Evolutionary conservation across 1,284 basidiomycete genomes (phyloP).

Genomic region (Ganoderma leucocontextum): DNA sequence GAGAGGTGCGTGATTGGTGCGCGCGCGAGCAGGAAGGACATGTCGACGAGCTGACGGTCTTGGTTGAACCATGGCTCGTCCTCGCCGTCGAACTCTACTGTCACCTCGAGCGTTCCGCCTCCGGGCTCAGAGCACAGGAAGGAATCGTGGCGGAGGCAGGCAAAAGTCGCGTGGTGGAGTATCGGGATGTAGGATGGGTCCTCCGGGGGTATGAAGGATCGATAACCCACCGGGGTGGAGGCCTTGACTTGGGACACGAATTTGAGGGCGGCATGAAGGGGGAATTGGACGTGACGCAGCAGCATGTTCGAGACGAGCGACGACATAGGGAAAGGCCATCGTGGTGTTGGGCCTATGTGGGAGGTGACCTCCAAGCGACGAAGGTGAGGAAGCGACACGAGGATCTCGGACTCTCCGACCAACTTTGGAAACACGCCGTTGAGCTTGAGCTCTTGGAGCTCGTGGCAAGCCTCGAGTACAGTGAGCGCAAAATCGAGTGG

Average conservation of each 20-base stretch:
- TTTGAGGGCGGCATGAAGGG: background rate
- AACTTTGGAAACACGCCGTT: background rate
- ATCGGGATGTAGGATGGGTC: background rate
- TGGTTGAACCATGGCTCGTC: background rate
- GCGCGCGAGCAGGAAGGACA: background rate
- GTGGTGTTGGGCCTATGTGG: background rate
- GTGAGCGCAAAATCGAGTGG: background rate
- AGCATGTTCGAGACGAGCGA: background rate
- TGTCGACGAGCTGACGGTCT: background rate
- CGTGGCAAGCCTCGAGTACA: background rate
- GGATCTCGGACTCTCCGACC: background rate
- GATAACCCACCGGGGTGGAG: background rate
- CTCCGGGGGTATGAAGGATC: background rate
- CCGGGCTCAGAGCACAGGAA: background rate
- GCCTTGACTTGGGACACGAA: background rate
- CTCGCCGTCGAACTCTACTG: background rate
- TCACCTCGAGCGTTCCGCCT: background rate
- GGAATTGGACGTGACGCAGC: background rate
- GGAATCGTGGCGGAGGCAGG: background rate
- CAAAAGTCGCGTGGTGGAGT: background rate
- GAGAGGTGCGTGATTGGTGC: background rate
- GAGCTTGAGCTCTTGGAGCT: background rate
- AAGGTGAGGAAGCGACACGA: background rate
- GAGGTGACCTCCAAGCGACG: background rate
- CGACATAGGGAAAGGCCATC: background rate